Conservation (phyloP, 2,329 filamentous ascomycete genomes). For the Botryotinia convoluta region DNA sequence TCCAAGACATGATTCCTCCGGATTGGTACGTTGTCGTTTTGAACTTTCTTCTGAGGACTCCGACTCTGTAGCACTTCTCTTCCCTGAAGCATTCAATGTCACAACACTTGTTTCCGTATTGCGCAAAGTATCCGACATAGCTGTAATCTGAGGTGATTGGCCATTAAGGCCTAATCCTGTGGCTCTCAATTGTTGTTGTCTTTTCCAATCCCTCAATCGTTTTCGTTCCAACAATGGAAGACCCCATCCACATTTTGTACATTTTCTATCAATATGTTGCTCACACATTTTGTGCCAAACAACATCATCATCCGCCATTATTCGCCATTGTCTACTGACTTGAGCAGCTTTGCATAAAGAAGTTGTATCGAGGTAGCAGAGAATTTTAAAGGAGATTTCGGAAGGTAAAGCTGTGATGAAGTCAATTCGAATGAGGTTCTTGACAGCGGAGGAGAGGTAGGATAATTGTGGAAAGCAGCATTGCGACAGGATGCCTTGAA, state of each 20-base stretch:
- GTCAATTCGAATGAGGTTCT: slow-evolving; percentile 95
- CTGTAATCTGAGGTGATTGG: slow-evolving; percentile 50
- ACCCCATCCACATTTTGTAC: slow-evolving; percentile 94
- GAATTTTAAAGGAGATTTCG: slow-evolving; percentile 89
- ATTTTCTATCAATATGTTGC: slow-evolving; percentile 92
- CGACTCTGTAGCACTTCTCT: slow-evolving; percentile 32
- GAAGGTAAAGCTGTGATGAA: slow-evolving; percentile 85
- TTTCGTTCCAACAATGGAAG: slow-evolving; percentile 87
- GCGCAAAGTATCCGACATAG: slow-evolving; percentile 41
- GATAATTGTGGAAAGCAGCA: slow-evolving; percentile 98
- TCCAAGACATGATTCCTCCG: slow-evolving; percentile 28
- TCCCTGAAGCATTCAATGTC: slow-evolving; percentile 26
- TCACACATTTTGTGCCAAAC: slow-evolving; percentile 99
- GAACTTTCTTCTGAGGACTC: slow-evolving; percentile 21
- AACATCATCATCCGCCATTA: slow-evolving; percentile 91
- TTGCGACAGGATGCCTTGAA: slow-evolving; percentile 92
- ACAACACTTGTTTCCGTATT: slow-evolving; percentile 17
- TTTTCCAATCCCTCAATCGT: slow-evolving; percentile 72
- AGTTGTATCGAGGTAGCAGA: slow-evolving; percentile 88
- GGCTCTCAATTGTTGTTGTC: slow-evolving; percentile 72
- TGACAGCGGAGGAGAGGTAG: slow-evolving; percentile 83
- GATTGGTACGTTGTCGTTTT: slow-evolving; percentile 32
- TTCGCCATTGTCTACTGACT: slow-evolving; percentile 84
- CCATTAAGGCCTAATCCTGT: slow-evolving; percentile 56
- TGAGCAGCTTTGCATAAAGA: slow-evolving; percentile 95